These are phyloP conservation scores for Rugosomyces carneus DNA, from an alignment of 1,284 basidiomycete genomes.

Conservation along the genomic window DNA sequence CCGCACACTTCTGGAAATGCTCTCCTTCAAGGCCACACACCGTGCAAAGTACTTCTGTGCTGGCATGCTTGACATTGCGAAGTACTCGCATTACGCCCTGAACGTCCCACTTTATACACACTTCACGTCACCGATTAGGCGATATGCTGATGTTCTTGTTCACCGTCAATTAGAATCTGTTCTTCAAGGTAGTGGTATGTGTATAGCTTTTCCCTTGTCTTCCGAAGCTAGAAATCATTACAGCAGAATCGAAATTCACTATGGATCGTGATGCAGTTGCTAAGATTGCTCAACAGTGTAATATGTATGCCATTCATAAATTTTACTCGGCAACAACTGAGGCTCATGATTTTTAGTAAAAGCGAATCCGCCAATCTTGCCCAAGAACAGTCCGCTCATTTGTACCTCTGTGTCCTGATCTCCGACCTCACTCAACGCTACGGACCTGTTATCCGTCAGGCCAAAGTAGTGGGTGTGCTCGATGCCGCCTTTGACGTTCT, in stretches of 20 bases:
- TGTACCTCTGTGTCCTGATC: constrained; percentile 92
- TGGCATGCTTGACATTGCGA: constrained; percentile 98
- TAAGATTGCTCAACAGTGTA: constrained; percentile 96
- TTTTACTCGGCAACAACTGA: not conserved
- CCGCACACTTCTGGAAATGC: constrained; percentile 69
- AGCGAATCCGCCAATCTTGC: constrained; percentile 86
- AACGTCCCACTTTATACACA: constrained; percentile 94
- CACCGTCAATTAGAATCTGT: constrained; percentile 97
- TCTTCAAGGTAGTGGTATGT: constrained; percentile 63
- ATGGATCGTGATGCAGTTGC: constrained; percentile 97
- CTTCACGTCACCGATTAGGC: constrained; percentile 91
- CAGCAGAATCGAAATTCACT: constrained; percentile 80
- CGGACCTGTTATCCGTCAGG: constrained; percentile 90
- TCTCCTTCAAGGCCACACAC: constrained; percentile 86
- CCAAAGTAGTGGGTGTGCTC: constrained; percentile 88
- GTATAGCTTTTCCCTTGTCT: constrained; percentile 19
- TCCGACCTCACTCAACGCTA: constrained; percentile 90
- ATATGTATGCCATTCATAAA: constrained; percentile 64
- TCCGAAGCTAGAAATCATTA: constrained; percentile 8
- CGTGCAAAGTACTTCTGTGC: constrained; percentile 97
- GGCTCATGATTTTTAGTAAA: constrained; percentile 50
- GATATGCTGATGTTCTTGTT: constrained; percentile 93
- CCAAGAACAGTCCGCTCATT: constrained; percentile 93
- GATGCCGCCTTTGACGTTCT: constrained; percentile 96
- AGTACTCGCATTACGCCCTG: constrained; percentile 92